Conservation (phyloP, 805 yeast genomes). For the Maudiozyma saulgeensis region DNA sequence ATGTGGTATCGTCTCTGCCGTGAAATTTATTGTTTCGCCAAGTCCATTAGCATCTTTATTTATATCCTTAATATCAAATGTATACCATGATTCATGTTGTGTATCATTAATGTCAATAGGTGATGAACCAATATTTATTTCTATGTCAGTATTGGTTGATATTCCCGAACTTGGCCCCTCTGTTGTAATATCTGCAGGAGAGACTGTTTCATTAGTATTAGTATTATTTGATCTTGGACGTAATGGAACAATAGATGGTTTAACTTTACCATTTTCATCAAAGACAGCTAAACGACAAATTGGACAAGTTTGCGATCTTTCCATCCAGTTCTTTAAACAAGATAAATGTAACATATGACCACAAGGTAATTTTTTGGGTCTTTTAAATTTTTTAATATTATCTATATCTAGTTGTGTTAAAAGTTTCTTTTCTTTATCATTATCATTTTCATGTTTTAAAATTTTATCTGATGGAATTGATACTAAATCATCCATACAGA, state of each 20-base stretch:
- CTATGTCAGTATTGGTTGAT: not conserved
- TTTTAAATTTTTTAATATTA: conserved; percentile 8
- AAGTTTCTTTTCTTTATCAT: not conserved
- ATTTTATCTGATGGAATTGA: conserved; percentile 13
- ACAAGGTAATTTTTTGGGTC: conserved; percentile 73
- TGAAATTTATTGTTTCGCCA: not conserved
- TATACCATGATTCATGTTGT: not conserved
- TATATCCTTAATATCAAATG: not conserved
- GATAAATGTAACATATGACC: conserved; percentile 84
- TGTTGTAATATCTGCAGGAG: not conserved
- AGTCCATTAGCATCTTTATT: not conserved
- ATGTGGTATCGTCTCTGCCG: not conserved
- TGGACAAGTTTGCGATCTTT: conserved; percentile 88
- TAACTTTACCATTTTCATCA: conserved; percentile 25
- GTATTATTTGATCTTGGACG: not conserved
- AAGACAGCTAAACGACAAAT: conserved; percentile 72
- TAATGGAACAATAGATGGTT: conserved; percentile 3
- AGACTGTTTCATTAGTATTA: not conserved
- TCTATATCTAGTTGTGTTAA: conserved; percentile 8
- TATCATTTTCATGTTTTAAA: not conserved
- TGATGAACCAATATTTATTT: not conserved
- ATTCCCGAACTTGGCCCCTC: too few relatives aligned
- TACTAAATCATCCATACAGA: conserved; percentile 86
- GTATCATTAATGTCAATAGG: not conserved
- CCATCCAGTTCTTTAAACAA: conserved; percentile 88